phyloP scores from a whole-genome alignment of 352 stramenopile genomes.

The Phytophthora capsici region DNA sequence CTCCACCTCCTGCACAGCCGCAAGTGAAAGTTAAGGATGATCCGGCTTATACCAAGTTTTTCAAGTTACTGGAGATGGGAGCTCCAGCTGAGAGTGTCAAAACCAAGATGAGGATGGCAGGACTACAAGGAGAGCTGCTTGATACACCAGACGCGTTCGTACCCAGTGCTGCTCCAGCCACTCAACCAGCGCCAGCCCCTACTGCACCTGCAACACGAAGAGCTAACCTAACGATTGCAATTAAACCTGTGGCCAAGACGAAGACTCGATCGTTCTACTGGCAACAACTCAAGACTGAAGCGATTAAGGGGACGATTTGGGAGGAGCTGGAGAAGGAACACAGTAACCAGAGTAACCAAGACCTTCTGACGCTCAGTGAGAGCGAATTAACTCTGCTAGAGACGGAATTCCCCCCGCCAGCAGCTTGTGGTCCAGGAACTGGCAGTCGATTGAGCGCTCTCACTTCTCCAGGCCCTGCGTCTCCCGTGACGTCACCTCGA shows the following conservation, averaged over 20 bases:
- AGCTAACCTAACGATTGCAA: conserved; percentile 64
- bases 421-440: conserved; percentile 44
- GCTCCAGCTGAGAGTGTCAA: conserved; percentile 65
- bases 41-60: conserved; percentile 73
- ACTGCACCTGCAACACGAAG: conserved; percentile 31
- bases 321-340: conserved; percentile 74
- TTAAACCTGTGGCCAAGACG: conserved; percentile 65
- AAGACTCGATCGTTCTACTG: conserved; percentile 79
- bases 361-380: conserved; percentile 52
- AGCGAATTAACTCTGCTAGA: conserved; percentile 61
- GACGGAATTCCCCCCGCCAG: conserved; percentile 67
- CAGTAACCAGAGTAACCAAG: conserved; percentile 60
- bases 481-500: conserved; percentile 58
- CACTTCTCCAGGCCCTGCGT: conserved; percentile 43
- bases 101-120: conserved; percentile 72
- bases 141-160: conserved; percentile 65
- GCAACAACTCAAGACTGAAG: conserved; percentile 69
- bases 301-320: conserved; percentile 79
- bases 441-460: conserved; percentile 50
- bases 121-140: conserved; percentile 57
- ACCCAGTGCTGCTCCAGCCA: conserved; percentile 17
- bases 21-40: conserved; percentile 68
- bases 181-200: conserved; percentile 11
- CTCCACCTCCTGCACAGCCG: background rate
- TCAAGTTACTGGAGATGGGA: conserved; percentile 74